These are phyloP conservation scores for Leptoxyphium fumago DNA, from an alignment of 2,329 filamentous ascomycete species.

Conservation along the genomic window DNA sequence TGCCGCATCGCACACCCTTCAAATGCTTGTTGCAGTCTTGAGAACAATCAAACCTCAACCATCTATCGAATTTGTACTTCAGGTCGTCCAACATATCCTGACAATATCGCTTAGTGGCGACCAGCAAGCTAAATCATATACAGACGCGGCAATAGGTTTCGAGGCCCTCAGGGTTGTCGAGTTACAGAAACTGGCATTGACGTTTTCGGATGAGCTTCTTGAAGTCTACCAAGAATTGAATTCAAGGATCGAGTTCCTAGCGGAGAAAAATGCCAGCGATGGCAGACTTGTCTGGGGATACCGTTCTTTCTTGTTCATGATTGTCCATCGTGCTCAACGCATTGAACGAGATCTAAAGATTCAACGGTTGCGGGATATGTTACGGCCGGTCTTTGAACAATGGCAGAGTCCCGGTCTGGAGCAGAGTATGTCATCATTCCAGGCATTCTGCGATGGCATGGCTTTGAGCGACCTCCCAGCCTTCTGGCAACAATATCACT, in stretches of 20 bases:
- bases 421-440: conserved; percentile 56
- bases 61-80: conserved; percentile 53
- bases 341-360: conserved; percentile 59
- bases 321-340: conserved; percentile 68
- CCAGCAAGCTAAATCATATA: conserved; percentile 57
- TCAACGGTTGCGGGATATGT: conserved; percentile 57
- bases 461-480: conserved; percentile 66
- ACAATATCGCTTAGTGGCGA: conserved; percentile 64
- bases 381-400: conserved; percentile 64
- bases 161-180: conserved; percentile 76
- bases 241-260: conserved; percentile 65
- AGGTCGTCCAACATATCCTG: conserved; percentile 80
- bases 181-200: conserved; percentile 72
- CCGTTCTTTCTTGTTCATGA: conserved; percentile 82
- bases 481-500: conserved; percentile 59
- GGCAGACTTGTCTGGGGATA: conserved; percentile 76
- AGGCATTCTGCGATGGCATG: conserved; percentile 64
- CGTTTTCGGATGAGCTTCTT: conserved; percentile 81
- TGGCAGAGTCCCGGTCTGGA: conserved; percentile 64
- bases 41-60: conserved; percentile 11
- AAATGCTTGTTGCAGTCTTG: conserved; percentile 17
- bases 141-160: conserved; percentile 78
- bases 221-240: conserved; percentile 77
- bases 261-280: conserved; percentile 56
- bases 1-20: conserved; percentile 17